phyloP scores from a whole-genome alignment of 2,329 filamentous ascomycete species.

The Colletotrichum spinosum region DNA sequence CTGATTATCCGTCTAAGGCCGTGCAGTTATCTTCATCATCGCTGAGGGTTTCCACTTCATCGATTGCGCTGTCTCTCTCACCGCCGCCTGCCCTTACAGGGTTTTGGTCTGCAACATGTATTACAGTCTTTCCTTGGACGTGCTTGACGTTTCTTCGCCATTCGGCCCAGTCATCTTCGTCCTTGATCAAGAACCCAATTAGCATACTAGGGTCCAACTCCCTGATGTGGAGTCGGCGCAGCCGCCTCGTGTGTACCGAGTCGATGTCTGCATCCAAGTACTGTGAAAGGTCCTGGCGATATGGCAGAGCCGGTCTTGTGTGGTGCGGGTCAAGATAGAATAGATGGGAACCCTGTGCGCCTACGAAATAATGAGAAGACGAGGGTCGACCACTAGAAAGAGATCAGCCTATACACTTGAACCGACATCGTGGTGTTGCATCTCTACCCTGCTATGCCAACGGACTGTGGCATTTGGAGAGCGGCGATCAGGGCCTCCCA shows the following conservation, averaged over 20 bases:
- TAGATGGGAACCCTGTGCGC: conserved; percentile 76
- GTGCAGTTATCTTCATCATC: conserved; percentile 67
- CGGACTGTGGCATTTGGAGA: conserved; percentile 89
- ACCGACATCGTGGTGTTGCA: background rate
- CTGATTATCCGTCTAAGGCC: conserved; percentile 40
- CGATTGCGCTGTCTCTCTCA: conserved; percentile 80
- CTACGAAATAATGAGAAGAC: conserved; percentile 77
- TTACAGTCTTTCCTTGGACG: conserved; percentile 84
- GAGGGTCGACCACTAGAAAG: conserved; percentile 83
- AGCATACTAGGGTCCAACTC: conserved; percentile 99
- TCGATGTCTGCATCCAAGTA: conserved; percentile 81
- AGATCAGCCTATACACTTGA: conserved; percentile 9
- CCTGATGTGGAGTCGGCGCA: conserved; percentile 84
- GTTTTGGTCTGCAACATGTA: conserved; percentile 83
- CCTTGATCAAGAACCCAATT: conserved; percentile 88
- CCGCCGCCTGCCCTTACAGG: conserved; percentile 63
- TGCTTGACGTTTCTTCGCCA: conserved; percentile 84
- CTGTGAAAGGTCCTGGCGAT: conserved; percentile 64
- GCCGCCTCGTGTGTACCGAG: conserved; percentile 86
- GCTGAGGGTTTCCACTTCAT: conserved; percentile 91
- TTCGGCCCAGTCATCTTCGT: conserved; percentile 83
- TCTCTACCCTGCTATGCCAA: conserved; percentile 91
- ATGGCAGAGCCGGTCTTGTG: conserved; percentile 80
- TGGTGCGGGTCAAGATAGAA: conserved; percentile 97
- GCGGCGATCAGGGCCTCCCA: conserved; percentile 91